These are phyloP conservation scores for Phytophthora ramorum DNA, from an alignment of 352 stramenopile genomes.

Conservation along the genomic window DNA sequence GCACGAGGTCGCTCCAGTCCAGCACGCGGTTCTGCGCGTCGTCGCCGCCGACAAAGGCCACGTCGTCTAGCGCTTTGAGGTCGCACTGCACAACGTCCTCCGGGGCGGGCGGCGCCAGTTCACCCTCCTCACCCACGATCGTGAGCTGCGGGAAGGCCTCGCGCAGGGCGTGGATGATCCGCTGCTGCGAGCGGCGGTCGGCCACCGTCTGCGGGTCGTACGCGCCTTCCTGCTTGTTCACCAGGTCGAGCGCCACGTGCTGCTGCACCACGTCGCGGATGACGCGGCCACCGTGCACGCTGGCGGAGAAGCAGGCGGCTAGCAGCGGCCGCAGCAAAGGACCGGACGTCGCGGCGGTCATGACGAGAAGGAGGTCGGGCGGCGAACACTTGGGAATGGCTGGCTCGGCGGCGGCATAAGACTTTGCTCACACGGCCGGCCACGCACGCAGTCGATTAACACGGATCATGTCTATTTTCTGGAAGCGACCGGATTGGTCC, in stretches of 20 bases:
- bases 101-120: conserved; percentile 53
- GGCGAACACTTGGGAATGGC: conserved; percentile 18
- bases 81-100: conserved; percentile 62
- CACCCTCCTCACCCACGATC: conserved; percentile 67
- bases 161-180: conserved; percentile 68
- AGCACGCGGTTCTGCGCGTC: conserved; percentile 40
- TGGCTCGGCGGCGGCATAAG: conserved; percentile 9
- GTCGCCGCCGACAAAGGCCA: conserved; percentile 25
- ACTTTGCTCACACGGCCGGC: conserved; percentile 8
- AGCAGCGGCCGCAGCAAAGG: conserved; percentile 53
- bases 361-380: conserved; percentile 5
- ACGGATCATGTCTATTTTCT: conserved; percentile 10
- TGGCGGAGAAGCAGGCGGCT: conserved; percentile 64
- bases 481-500: not conserved
- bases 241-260: conserved; percentile 60
- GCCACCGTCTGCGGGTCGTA: conserved; percentile 85
- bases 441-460: conserved; percentile 14
- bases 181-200: conserved; percentile 77
- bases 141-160: conserved; percentile 56
- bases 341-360: conserved; percentile 16
- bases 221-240: conserved; percentile 79
- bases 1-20: conserved; percentile 54
- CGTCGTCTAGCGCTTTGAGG: conserved; percentile 31
- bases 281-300: conserved; percentile 58
- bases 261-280: conserved; percentile 72